These are phyloP conservation scores for Fomitopsis pulvina DNA, from an alignment of 768 basidiomycete species.

Conservation along the genomic window DNA sequence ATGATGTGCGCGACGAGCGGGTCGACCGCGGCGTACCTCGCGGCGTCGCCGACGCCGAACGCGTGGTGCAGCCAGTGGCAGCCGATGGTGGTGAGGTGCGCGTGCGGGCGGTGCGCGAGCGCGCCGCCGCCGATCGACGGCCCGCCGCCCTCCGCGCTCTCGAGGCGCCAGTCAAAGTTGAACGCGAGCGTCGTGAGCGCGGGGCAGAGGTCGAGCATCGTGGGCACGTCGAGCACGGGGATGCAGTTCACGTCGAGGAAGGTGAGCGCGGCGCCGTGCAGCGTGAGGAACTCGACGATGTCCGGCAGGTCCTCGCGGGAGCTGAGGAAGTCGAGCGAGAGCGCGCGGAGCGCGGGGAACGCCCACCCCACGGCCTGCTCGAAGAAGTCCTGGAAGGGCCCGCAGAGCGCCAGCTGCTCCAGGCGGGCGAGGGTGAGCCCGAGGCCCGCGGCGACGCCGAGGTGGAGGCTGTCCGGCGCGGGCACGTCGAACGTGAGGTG, in stretches of 20 bases:
- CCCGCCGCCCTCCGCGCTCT: constrained; percentile 16
- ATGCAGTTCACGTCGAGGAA: constrained; percentile 63
- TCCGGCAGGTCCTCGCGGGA: constrained; percentile 50
- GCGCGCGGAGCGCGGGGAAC: constrained; percentile 49
- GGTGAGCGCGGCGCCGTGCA: constrained; percentile 50
- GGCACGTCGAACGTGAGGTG: constrained; percentile 44
- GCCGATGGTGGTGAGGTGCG: constrained; percentile 53
- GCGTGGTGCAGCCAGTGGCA: constrained; percentile 64
- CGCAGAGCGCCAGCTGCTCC: constrained; percentile 56
- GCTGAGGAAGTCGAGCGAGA: constrained; percentile 49
- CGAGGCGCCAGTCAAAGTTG: constrained; percentile 68
- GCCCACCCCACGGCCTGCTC: constrained; percentile 67
- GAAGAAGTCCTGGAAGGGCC: constrained; percentile 55
- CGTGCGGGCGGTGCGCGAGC: constrained; percentile 47
- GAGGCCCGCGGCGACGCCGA: constrained; percentile 58
- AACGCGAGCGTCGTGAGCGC: constrained; percentile 57
- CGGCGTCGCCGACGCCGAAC: constrained; percentile 57
- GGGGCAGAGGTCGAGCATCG: constrained; percentile 59
- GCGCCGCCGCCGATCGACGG: constrained; percentile 23
- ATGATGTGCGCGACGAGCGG: constrained; percentile 34
- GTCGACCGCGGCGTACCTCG: constrained; percentile 33
- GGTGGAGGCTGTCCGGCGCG: constrained; percentile 33
- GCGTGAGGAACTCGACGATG: constrained; percentile 47
- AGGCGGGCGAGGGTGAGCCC: constrained; percentile 47
- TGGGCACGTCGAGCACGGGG: constrained; percentile 47